Base-by-base conservation (phyloP, 1,139 yeast genomes). In the Saccharomycopsis hybrid region DNA sequence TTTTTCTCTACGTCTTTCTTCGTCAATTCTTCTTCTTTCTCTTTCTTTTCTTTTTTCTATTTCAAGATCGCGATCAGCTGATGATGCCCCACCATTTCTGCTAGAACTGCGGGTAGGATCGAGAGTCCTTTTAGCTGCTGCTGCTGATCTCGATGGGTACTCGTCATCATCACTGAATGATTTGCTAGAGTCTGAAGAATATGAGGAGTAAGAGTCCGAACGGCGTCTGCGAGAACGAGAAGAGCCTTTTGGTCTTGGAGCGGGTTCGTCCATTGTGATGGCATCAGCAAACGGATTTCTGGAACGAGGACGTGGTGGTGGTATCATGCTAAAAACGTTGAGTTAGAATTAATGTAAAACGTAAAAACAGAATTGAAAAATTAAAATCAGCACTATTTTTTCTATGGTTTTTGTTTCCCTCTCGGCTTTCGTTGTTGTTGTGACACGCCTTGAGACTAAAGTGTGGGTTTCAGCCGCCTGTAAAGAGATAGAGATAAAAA, bases 201-300 rank as follows among this genome's bases (percentile, higher is more conserved):
- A 24, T 25, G 47, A 33, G 28, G 39, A 29, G 27, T 30, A 43
- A n/a, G 39, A 36, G 39, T 36, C 24, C n/a, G 43, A 28, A 27
- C 40, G 3, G 13, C 27, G 27, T 43, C 46, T n/a, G 24, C 13
- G 39, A 5, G 39, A 36, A 5, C 24, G 24, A 9, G 24, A 9
- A 35, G 46, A 43, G n/a, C 38, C 41, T 30, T 44, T 32, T 35
- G 41, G 28, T 32, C 43, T 43, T 25, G 43, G 43, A 18, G 46
- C 33, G 18, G 35, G 35, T n/a, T 30, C 40, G 11, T 46, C 49
- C 3, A 43, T 13, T n/a, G 51, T 37, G n/a, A 53, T 38, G 2
- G 55, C 51, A 35, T 53, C 55, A 18, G 52, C 37, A 32, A 53
- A 53, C 3, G 55, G 55, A 40, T 53, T 53, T 33, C 44, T 50